Conservation (phyloP, 1,139 yeast species). For the Kodamaea alishanica region DNA sequence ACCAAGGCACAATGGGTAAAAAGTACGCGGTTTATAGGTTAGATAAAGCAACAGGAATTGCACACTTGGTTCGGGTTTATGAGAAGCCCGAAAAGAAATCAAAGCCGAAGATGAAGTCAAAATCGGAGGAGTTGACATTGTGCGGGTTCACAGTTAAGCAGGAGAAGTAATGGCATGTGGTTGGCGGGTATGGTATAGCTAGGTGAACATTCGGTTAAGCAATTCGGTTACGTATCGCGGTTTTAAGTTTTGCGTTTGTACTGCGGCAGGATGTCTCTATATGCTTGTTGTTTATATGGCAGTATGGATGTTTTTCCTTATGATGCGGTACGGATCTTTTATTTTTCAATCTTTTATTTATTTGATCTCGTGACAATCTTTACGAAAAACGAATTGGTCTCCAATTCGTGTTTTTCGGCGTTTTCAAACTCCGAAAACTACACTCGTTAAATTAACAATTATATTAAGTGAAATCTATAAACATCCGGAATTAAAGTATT, state of each 20-base stretch:
- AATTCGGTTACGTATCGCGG: too few species aligned
- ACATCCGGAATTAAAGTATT: background rate
- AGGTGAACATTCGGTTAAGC: too few species aligned
- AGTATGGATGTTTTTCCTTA: too few species aligned
- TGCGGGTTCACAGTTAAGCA: background rate
- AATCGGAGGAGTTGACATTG: conserved; percentile 6
- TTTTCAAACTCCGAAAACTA: background rate
- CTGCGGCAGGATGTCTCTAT: too few species aligned
- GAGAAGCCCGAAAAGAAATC: conserved; percentile 2
- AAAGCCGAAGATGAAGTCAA: conserved; percentile 2
- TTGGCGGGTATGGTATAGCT: background rate
- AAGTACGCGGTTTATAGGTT: conserved; percentile 8
- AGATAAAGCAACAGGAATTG: conserved; percentile 8
- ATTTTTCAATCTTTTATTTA: too few species aligned
- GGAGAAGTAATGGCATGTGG: background rate
- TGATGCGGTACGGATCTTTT: too few species aligned
- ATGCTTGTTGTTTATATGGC: too few species aligned
- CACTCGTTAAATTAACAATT: background rate
- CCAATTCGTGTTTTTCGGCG: too few species aligned
- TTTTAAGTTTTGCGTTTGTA: too few species aligned
- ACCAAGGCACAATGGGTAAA: background rate
- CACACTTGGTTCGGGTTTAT: conserved; percentile 5
- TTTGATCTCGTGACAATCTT: too few species aligned
- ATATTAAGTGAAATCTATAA: background rate
- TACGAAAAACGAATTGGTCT: too few species aligned